A percentile compares a stretch with the other conserved stretches of the same genome.
Conservation (phyloP, 2,329 filamentous ascomycete species). For the Paecilomyces sp. region DNA sequence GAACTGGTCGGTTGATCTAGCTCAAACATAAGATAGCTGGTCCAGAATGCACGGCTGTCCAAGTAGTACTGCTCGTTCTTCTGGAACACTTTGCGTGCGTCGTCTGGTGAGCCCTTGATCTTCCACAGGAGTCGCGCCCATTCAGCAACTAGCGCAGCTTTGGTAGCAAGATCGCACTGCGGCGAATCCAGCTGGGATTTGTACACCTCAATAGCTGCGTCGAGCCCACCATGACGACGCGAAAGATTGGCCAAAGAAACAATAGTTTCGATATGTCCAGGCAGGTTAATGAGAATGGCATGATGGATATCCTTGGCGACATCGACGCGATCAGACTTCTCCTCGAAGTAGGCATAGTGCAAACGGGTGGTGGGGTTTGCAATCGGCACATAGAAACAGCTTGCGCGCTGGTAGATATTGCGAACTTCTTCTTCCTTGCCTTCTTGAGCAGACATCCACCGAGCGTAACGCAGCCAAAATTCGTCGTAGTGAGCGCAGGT, state of each 20-base stretch:
- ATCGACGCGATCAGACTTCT: conserved; percentile 68
- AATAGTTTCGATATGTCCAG: conserved; percentile 80
- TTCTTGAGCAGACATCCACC: conserved; percentile 81
- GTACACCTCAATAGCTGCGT: conserved; percentile 77
- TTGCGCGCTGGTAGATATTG: conserved; percentile 83
- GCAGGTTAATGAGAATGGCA: conserved; percentile 67
- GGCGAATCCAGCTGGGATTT: conserved; percentile 71
- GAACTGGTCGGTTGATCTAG: conserved; percentile 67
- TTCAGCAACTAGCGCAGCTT: conserved; percentile 79
- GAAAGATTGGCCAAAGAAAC: conserved; percentile 80
- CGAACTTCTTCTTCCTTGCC: conserved; percentile 83
- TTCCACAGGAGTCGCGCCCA: conserved; percentile 87
- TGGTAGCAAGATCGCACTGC: conserved; percentile 67
- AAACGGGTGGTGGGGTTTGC: conserved; percentile 75
- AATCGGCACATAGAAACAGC: conserved; percentile 78
- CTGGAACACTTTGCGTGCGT: conserved; percentile 75
- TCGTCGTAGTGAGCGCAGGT: conserved; percentile 94
- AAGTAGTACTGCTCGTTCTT: conserved; percentile 78
- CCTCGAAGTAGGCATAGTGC: conserved; percentile 92
- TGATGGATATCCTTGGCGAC: conserved; percentile 79
- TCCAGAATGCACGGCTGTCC: conserved; percentile 84
- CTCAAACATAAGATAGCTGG: conserved; percentile 82
- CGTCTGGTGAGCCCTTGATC: conserved; percentile 69
- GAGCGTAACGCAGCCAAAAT: conserved; percentile 94
- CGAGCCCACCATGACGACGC: conserved; percentile 73